Base-by-base conservation (phyloP, 257 asterid genomes). In the Agastache rugosa region DNA sequence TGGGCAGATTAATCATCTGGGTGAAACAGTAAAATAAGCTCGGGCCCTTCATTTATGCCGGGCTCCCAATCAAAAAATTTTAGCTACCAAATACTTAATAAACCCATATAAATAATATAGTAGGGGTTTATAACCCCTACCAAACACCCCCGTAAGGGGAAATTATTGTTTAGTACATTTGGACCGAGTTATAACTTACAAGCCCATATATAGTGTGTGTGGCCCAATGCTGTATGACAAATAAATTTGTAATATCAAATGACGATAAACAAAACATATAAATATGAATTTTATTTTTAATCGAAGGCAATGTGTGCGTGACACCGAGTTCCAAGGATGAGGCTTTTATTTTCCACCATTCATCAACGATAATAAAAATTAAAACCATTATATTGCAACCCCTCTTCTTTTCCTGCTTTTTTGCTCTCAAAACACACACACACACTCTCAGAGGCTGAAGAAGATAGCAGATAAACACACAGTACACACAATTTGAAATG, bases 271-370 rank as follows among this genome's bases (percentile, higher is more conserved):
- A 41, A 58, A 10, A 41, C 5, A 10, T 14, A 8, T 8, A 68
- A 35, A 35, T 51, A 68, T 19, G 74, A 69, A 6, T n/a, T 50
- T n/a, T n/a, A n/a, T 50, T 20, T 39, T 1, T 39, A 39, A 39
- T 39, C 12, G n/a, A 53, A 17, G 27, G 2, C 44, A 74, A 58
- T 17, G 58, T 6, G 31, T 63, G 69, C 7, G 31, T 63, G 31
- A 17, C 25, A 41, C 63, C 51, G 29, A 47, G 63, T 20, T 71
- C 70, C 59, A 10, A 78, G 85, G 94, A 90, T 87, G 89, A 92
- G 91, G 96, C 86, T 83, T 86, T 83, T 69, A 79, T 85, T 90
- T 68, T 79, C 83, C 88, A 87, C 97, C 97, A 87, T 89, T 80
- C 96, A 77, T 76, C 78, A 66, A 59, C 81, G 97, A 89, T 86